Evolutionary conservation across 768 basidiomycete genomes (phyloP), one percentile per base, ranked within the genome.

Genomic region (Polyporus arcularius): DNA sequence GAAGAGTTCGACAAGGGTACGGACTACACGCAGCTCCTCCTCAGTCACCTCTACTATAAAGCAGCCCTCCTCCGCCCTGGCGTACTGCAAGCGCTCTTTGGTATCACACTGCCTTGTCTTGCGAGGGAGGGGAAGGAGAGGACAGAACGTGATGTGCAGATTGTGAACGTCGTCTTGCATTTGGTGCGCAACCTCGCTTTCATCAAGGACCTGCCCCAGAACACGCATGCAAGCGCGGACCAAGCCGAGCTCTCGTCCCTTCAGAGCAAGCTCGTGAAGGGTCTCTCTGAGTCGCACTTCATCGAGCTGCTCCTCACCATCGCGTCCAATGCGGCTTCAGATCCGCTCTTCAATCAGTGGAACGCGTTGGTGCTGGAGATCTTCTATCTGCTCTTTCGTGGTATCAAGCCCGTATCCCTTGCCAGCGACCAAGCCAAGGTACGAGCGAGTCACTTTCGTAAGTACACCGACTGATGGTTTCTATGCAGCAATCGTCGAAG

Each of bases 361-460:
- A 98, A 98, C 71, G 92, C 92, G 4, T 81, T 98, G 42, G 83
- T 94, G 6, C 84, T 98, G 41, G 97, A 99, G 75, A 96, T 96
- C 31, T 82, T 98, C 59, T 96, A 96, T 73, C 85, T 98, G 4
- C 77, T 97, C 9, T 94, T 92, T 73, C 84, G 95, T 35, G 89
- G 89, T 16, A 82, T 91, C 52, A 87, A 83, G 60, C 90, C 95
- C 3, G 70, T 74, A 16, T 79, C 82, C 0, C 71, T 89, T 62
- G 74, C 80, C 1, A 66, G 78, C 35, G 85, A 91, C 69, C 88
- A 89, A 71, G 74, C 78, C 43, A 87, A 90, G 79, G 90, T 90
- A 61, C 42, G 38, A 58, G 43, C n/a, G 4, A 63, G 50, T 21
- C n/a, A 12, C 45, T 15, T 48, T 32, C 21, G 57, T 43, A 60